Conservation (phyloP, 371 early-diverging fungal genomes). For the Parasitella parasitica region DNA sequence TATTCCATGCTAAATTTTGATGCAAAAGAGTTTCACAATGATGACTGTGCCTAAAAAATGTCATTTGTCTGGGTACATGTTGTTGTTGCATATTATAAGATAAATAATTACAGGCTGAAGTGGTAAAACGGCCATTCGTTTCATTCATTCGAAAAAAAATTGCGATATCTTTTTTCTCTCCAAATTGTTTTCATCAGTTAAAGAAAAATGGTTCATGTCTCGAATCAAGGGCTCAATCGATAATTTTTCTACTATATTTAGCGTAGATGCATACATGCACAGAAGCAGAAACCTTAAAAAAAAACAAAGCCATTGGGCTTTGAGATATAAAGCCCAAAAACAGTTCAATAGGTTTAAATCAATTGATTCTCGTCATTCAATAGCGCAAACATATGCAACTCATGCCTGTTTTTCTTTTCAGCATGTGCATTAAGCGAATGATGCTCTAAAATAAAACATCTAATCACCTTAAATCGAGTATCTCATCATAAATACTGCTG, state of each 20-base stretch:
- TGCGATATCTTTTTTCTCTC: not conserved
- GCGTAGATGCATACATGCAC: not conserved
- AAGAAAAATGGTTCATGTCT: not conserved
- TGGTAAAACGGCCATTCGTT: not conserved
- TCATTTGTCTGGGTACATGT: not conserved
- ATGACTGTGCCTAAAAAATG: conserved; percentile 1
- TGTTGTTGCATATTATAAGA: not conserved
- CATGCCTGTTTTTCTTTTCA: no score
- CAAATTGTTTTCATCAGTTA: not conserved
- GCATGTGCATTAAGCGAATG: no score
- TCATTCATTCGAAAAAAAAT: not conserved
- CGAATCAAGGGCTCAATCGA: not conserved
- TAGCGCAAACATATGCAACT: no score
- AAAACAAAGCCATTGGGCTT: not conserved
- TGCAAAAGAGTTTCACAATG: not conserved
- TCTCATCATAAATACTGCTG: not conserved
- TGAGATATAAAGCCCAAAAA: not conserved
- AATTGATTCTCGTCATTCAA: no score
- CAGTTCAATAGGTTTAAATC: not conserved
- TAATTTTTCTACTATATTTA: not conserved
- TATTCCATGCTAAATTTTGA: not conserved
- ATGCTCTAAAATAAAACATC: not conserved
- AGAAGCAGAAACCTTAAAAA: not conserved
- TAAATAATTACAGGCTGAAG: not conserved
- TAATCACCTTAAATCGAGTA: not conserved